These are phyloP conservation scores for Pythium sukuiense DNA, from an alignment of 352 stramenopile species.

Conservation along the genomic window DNA sequence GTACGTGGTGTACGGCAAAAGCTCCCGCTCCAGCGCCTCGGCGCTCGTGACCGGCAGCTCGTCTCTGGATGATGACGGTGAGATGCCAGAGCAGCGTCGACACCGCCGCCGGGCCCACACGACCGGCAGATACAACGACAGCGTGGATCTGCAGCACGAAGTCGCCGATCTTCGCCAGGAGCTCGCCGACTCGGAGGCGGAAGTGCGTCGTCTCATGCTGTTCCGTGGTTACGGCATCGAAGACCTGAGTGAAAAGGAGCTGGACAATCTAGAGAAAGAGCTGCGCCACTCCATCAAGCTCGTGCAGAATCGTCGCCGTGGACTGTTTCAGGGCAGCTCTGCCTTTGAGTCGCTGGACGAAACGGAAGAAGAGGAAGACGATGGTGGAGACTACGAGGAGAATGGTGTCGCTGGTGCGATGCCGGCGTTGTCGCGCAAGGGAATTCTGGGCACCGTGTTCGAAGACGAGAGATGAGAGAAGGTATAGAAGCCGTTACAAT, in stretches of 20 bases:
- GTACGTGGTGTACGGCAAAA: conserved; percentile 29
- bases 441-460: conserved; percentile 17
- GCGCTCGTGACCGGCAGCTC: neutral
- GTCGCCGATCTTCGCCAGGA: conserved; percentile 69
- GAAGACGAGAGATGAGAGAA: conserved; percentile 17
- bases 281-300: conserved; percentile 53
- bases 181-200: conserved; percentile 69
- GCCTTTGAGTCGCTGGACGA: conserved; percentile 27
- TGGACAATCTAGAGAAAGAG: conserved; percentile 56
- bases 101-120: conserved; percentile 3
- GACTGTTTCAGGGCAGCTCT: too few species aligned
- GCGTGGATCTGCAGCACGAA: conserved; percentile 49
- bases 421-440: conserved; percentile 3
- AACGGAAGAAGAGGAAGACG: conserved; percentile 27
- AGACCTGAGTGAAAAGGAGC: conserved; percentile 38
- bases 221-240: conserved; percentile 79
- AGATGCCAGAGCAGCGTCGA: neutral
- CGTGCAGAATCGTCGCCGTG: conserved; percentile 38
- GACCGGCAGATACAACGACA: conserved; percentile 3
- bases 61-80: neutral
- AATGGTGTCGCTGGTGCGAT: neutral
- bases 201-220: conserved; percentile 74
- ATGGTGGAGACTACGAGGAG: neutral
- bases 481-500: neutral
- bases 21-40: neutral